Percentiles rank a stretch among this genome's conserved stretches.
Conservation (phyloP, 352 stramenopile genomes). For the Globisporangium orthogonon region DNA sequence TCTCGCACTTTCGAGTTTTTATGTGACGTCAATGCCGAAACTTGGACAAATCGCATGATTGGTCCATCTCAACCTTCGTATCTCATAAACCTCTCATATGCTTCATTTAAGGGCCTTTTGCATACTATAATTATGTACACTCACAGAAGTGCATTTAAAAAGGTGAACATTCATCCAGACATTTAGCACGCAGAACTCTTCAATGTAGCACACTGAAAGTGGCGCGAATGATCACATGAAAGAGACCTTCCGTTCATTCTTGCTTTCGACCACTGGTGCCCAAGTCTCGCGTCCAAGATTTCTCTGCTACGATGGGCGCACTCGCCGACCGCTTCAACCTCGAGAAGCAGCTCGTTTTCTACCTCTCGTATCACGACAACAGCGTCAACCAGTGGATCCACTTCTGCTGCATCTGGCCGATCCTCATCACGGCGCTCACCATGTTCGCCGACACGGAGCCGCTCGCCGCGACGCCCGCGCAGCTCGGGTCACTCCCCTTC, state of each 20-base stretch:
- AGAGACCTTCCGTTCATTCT: not conserved
- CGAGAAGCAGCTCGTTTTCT: constrained; percentile 82
- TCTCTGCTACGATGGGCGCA: constrained; percentile 6
- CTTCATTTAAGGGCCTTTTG: too few species aligned
- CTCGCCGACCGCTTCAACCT: constrained; percentile 64
- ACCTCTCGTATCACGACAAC: constrained; percentile 83
- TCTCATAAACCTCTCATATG: too few species aligned
- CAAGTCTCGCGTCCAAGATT: not conserved
- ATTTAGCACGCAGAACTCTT: too few species aligned
- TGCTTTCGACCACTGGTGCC: not conserved
- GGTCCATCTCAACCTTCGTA: too few species aligned
- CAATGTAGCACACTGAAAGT: too few species aligned
- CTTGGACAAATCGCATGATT: too few species aligned
- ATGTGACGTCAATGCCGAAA: too few species aligned
- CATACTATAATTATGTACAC: too few species aligned
- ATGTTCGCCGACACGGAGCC: constrained; percentile 42
- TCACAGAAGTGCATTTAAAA: too few species aligned
- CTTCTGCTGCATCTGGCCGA: constrained; percentile 81
- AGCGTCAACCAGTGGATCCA: constrained; percentile 79
- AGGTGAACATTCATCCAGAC: too few species aligned
- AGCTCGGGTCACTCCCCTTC: constrained; percentile 21
- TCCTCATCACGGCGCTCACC: constrained; percentile 71
- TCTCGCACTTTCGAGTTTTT: too few species aligned
- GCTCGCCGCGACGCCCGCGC: constrained; percentile 20
- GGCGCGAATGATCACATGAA: too few species aligned